A percentile compares a stretch with the other conserved stretches of the same genome.
These are phyloP conservation scores for Sugiyamaella grinbergsii DNA, from an alignment of 1,139 yeast species.

Conservation along the genomic window DNA sequence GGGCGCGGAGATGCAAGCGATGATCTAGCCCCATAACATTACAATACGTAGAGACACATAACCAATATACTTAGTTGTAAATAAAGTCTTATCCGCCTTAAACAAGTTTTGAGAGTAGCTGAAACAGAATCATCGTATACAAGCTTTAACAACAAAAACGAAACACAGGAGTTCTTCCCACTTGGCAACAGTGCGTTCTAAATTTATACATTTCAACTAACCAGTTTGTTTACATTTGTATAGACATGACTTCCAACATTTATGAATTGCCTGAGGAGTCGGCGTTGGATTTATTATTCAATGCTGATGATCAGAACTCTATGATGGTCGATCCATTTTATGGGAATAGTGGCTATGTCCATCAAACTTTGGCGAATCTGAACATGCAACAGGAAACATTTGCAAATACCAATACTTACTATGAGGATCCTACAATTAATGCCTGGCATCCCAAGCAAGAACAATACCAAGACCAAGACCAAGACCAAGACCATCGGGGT, in stretches of 20 bases:
- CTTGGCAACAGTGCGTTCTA: too few relatives aligned
- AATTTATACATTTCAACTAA: background rate
- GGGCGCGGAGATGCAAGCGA: background rate
- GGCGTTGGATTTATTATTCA: background rate
- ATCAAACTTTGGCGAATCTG: constrained; percentile 4
- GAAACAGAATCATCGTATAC: too few relatives aligned
- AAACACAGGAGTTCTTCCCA: too few relatives aligned
- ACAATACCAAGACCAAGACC: background rate
- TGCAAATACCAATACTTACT: constrained; percentile 9
- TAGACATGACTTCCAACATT: background rate
- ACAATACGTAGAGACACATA: background rate
- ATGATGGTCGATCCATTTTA: background rate
- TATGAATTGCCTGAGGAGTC: constrained; percentile 1
- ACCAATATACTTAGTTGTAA: too few relatives aligned
- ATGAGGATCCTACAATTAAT: constrained; percentile 4
- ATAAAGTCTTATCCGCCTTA: too few relatives aligned
- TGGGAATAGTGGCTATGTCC: background rate
- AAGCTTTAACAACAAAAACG: too few relatives aligned
- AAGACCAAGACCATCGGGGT: background rate
- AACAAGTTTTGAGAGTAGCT: too few relatives aligned
- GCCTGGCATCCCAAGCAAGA: constrained; percentile 1
- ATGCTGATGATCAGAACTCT: constrained; percentile 2
- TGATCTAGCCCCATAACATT: background rate
- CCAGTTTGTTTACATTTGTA: background rate
- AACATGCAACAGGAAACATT: constrained; percentile 7